Base-by-base conservation (phyloP, 164 flowering plant genomes). In the Taxillus chinensis region DNA sequence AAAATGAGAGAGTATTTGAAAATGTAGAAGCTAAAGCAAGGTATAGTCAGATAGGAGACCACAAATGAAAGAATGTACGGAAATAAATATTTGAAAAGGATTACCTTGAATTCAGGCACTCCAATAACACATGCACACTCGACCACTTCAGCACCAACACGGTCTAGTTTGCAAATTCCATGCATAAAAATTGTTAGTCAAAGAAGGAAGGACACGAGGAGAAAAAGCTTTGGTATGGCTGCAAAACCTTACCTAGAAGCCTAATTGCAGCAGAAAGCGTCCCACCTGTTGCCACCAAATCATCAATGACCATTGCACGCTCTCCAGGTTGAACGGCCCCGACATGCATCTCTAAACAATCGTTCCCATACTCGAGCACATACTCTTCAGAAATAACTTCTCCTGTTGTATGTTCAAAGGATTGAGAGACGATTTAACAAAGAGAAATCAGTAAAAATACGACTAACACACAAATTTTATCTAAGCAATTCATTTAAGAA, bases 321-420 rank as follows among this genome's bases (percentile, higher is more conserved):
- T 57, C 59, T 4, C 59, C 59, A 12, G 59, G 41, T 57, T 57
- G 41, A 57, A 57, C 59, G 39, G 59, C 59, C 14, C 59, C 59
- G 11, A 57, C 59, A 38, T 57, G 59, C 59, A 57, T 37, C 59
- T 57, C 59, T 57, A 57, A 11, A n/a, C 59, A 40, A 40, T 57
- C 59, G n/a, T 14, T 57, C 59, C 59, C 59, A 14, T 57, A 57
- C 14, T 57, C 59, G n/a, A 57, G 43, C 14, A 7, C 41, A n/a
- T 57, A 57, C 11, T 12, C 41, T 57, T 57, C 59, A 40, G 59
- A 57, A 37, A 57, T 57, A 11, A 57, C 59, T 40, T 57, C 43
- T 40, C 59, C 59, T 57, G 39, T 14, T 57, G 39, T 14, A 51
- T 10, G 15, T 51, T 51, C 54, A 51, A 48, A 48, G 12, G 11